Conservation (phyloP, 495 filamentous ascomycete genomes). For the Penicillium dipodomyicola region DNA sequence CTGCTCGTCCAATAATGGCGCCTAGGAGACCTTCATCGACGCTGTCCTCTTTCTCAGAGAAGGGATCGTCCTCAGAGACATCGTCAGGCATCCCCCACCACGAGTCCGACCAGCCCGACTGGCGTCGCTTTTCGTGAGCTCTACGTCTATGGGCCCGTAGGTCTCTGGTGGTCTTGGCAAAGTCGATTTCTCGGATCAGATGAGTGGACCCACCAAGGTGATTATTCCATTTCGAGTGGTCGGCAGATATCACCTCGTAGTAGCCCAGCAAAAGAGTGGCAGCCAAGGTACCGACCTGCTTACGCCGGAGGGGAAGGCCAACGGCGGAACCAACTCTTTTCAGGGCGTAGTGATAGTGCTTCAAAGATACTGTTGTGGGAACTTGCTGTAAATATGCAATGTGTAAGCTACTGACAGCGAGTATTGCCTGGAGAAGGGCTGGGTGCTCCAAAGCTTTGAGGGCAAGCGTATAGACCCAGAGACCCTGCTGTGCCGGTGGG, state of each 20-base stretch:
- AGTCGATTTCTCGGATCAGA: conserved; percentile 80
- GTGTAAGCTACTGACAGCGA: conserved; percentile 84
- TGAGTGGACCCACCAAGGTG: conserved; percentile 84
- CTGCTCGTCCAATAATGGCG: conserved; percentile 41
- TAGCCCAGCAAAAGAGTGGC: conserved; percentile 86
- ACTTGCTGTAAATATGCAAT: conserved; percentile 77
- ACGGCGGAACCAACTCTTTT: conserved; percentile 74
- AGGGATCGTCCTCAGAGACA: conserved; percentile 40
- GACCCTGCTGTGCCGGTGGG: conserved; percentile 66
- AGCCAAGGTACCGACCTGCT: conserved; percentile 77
- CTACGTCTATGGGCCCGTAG: conserved; percentile 54
- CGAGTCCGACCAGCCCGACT: conserved; percentile 18
- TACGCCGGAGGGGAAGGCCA: conserved; percentile 65
- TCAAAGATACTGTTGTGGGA: conserved; percentile 73
- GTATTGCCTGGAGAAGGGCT: conserved; percentile 84
- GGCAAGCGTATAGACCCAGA: conserved; percentile 88
- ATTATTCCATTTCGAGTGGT: conserved; percentile 93
- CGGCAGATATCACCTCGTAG: conserved; percentile 92
- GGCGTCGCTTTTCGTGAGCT: conserved; percentile 24
- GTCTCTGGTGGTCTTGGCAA: conserved; percentile 65
- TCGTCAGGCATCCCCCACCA: conserved; percentile 16
- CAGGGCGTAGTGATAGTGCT: conserved; percentile 87
- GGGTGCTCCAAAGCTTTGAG: conserved; percentile 80
- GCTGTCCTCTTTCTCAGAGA: conserved; percentile 41
- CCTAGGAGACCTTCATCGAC: conserved; percentile 47